Evolutionary conservation across 306 rosid species (phyloP).

Genomic region (Sicyos baderoa): DNA sequence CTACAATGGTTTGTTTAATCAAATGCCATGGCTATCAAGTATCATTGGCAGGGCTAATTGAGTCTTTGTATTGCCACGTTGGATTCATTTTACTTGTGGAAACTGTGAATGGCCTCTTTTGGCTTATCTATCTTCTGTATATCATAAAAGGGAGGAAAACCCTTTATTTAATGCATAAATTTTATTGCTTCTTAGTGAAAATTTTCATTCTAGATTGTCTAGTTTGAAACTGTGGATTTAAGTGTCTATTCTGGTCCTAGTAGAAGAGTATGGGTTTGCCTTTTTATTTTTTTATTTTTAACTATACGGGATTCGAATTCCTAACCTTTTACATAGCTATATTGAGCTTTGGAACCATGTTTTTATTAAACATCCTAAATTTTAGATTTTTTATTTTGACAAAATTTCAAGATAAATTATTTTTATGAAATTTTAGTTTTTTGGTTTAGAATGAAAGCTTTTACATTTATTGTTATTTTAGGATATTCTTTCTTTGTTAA

Average conservation of each 20-base stretch:
- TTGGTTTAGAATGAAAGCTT: no score
- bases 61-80: slow-evolving; percentile 4
- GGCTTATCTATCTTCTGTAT: neutral
- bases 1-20: neutral
- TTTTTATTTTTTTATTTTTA: no score
- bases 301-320: no score
- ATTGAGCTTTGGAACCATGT: no score
- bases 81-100: neutral
- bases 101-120: neutral
- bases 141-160: neutral
- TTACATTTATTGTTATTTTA: no score
- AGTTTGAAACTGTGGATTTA: neutral
- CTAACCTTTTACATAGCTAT: no score
- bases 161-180: neutral
- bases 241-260: neutral
- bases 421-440: no score
- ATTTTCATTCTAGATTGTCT: neutral
- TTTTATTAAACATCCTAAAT: neutral
- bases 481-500: no score
- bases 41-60: neutral
- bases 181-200: neutral
- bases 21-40: neutral
- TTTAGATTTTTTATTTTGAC: neutral
- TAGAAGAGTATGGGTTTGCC: no score
- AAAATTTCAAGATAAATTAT: neutral